phyloP scores from a whole-genome alignment of 345 rosid species.

The Noccaea caerulescens region DNA sequence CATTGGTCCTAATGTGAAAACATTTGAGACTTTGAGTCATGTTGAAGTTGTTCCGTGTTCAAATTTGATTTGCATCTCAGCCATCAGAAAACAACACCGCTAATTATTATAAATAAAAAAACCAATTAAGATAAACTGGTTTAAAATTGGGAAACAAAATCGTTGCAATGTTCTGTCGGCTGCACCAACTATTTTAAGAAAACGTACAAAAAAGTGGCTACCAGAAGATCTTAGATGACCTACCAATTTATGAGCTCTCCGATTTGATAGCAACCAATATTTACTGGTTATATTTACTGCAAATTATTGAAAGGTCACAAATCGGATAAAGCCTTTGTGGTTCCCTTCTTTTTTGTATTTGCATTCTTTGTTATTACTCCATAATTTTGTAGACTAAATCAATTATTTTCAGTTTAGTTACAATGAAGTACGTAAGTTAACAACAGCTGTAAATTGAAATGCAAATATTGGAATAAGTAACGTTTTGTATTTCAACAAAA shows the following conservation, averaged over 20 bases:
- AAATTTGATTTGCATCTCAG: slow-evolving; percentile 2
- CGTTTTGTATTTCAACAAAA: too few relatives aligned
- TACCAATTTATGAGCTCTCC: background rate
- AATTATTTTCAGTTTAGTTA: too few relatives aligned
- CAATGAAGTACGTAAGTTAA: too few relatives aligned
- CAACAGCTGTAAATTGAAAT: too few relatives aligned
- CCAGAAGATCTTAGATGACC: background rate
- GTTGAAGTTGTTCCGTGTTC: slow-evolving; percentile 11
- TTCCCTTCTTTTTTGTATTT: background rate
- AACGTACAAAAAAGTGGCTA: background rate
- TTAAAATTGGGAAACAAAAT: background rate
- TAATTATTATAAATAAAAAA: background rate
- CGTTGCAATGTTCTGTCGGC: background rate
- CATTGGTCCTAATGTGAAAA: background rate
- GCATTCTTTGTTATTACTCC: background rate
- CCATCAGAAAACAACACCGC: background rate
- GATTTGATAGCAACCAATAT: slow-evolving; percentile 1
- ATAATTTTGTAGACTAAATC: background rate
- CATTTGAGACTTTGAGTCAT: background rate
- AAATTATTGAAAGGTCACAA: background rate
- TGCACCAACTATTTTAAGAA: background rate
- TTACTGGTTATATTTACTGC: background rate
- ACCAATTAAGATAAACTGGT: background rate
- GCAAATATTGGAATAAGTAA: too few relatives aligned
- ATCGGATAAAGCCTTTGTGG: background rate